Evolutionary conservation across 345 rosid species (phyloP), one percentile per base, ranked within the genome.

Genomic region (Barbarea vulgaris): DNA sequence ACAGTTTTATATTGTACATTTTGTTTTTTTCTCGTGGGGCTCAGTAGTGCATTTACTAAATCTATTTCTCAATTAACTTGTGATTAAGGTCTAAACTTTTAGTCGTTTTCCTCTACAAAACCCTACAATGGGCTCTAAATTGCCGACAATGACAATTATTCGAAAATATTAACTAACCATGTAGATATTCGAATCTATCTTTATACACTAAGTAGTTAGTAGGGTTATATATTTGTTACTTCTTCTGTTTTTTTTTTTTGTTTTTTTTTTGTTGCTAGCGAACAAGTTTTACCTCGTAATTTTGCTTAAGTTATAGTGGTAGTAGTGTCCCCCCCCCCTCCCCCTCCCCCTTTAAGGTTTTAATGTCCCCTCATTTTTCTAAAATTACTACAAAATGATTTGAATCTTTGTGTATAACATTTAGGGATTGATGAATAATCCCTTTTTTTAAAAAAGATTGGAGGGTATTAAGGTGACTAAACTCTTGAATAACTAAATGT

Each of bases 381-480:
- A 37, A 9, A 52, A 15, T 39, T 34, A 30, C 17, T 14, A 19
- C 34, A 62, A 37, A 27, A 52, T 1, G 17, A 30, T 1, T 28
- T 73, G 10, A 14, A 3, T 36, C 57, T 9, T 25, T 13, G 10
- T 15, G 15, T 64, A 22, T 14, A 31, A 33, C 30, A 42, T 53
- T 44, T 69, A 21, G 66, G 80, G 75, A 54, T 76, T 69, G 65
- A 28, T 25, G 64, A 61, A 28, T 42, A 61, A 50, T 46, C 13
- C 37, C 22, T 22, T 24, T 7, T 15, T 2, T 61, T 53, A 12
- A 25, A 17, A 54, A 69, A 18, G 1, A 4, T 14, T 61, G 57
- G 58, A 44, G 44, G 41, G 41, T 53, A 33, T 53, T 69, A 69
- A 62, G 47, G 58, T 69, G 70, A 25, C 24, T 62, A 42, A 54